phyloP scores from a whole-genome alignment of 345 rosid genomes.

The Aurinia saxatilis region DNA sequence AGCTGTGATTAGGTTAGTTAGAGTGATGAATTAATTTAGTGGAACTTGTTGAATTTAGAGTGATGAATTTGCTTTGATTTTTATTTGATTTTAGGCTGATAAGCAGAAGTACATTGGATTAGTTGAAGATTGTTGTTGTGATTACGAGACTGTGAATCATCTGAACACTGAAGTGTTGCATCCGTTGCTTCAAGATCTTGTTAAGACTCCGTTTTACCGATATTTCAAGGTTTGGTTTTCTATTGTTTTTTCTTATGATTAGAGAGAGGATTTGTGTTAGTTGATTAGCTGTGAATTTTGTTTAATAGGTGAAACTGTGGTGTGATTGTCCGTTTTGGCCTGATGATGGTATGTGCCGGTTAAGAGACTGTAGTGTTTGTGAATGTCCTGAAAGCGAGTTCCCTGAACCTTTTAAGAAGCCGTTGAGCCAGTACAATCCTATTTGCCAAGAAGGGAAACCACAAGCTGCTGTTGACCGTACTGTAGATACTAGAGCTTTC shows the following conservation, averaged over 20 bases:
- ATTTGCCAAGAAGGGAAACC: conserved; percentile 95
- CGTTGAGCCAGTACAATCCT: conserved; percentile 56
- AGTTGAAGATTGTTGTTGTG: conserved; percentile 89
- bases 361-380: conserved; percentile 94
- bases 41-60: neutral
- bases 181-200: conserved; percentile 79
- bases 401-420: conserved; percentile 68
- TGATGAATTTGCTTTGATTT: conserved; percentile 11
- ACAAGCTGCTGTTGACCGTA: conserved; percentile 81
- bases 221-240: conserved; percentile 69
- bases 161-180: conserved; percentile 59
- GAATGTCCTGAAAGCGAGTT: conserved; percentile 94
- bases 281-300: too few species aligned
- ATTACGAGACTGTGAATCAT: conserved; percentile 75
- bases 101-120: conserved; percentile 50
- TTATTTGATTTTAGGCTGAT: conserved; percentile 21
- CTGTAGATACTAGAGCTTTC: conserved; percentile 65
- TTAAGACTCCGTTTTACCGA: conserved; percentile 69
- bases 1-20: too few species aligned
- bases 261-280: too few species aligned
- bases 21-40: too few species aligned
- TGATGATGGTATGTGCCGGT: conserved; percentile 93
- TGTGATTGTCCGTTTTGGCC: conserved; percentile 98
- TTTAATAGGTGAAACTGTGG: conserved; percentile 77
- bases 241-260: neutral